Conservation (phyloP, 1,284 basidiomycete genomes). For the Austroboletus niveus region DNA sequence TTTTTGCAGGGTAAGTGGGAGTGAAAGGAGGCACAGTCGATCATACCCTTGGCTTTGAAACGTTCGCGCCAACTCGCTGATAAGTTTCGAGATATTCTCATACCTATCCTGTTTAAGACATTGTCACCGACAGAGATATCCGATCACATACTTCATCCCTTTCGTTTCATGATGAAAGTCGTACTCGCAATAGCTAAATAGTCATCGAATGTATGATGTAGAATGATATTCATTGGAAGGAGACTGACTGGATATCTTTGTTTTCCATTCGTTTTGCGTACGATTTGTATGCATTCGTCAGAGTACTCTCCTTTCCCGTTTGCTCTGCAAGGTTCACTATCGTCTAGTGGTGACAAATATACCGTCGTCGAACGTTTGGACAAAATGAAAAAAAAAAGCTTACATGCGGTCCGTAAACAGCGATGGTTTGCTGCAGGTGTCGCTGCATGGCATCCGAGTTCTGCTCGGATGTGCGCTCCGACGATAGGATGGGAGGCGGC, state of each 20-base stretch:
- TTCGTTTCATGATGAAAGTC: slow-evolving; percentile 91
- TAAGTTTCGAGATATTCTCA: slow-evolving; percentile 85
- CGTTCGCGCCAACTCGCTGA: slow-evolving; percentile 63
- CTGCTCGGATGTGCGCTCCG: slow-evolving; percentile 74
- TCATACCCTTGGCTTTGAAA: slow-evolving; percentile 73
- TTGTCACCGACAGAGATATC: background rate
- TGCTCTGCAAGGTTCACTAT: slow-evolving; percentile 90
- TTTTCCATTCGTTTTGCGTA: slow-evolving; percentile 60
- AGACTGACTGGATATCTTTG: slow-evolving; percentile 62
- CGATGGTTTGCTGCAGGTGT: slow-evolving; percentile 72
- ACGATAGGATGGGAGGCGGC: slow-evolving; percentile 77
- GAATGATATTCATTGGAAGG: background rate
- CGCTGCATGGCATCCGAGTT: slow-evolving; percentile 68
- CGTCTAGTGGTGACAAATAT: slow-evolving; percentile 45
- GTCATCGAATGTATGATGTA: background rate
- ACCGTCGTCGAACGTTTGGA: background rate
- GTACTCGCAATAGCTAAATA: slow-evolving; percentile 64
- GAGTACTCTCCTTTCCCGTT: slow-evolving; percentile 79
- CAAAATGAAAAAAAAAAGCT: slow-evolving; percentile 18
- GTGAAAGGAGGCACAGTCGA: background rate
- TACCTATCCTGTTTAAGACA: slow-evolving; percentile 48
- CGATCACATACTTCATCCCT: slow-evolving; percentile 76
- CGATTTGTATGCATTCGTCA: slow-evolving; percentile 79
- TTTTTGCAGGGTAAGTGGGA: background rate
- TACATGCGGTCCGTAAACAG: slow-evolving; percentile 78